These are phyloP conservation scores for Rhododendron griersonianum DNA, from an alignment of 148 eudicot genomes.

Conservation along the genomic window DNA sequence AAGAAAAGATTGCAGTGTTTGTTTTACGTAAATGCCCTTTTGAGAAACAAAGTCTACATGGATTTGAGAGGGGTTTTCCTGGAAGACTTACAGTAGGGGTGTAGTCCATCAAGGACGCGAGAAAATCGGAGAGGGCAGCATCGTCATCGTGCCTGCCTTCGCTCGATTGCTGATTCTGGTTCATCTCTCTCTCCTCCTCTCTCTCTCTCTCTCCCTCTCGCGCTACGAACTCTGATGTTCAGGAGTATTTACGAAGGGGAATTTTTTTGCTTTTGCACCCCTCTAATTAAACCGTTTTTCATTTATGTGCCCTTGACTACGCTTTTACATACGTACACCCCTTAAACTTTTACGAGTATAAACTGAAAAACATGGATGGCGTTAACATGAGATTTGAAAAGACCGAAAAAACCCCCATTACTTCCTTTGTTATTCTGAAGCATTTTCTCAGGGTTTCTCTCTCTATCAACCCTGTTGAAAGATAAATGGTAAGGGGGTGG, in stretches of 20 bases:
- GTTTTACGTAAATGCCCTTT: not conserved
- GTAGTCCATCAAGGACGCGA: constrained; percentile 79
- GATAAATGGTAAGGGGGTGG: not conserved
- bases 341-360: not conserved
- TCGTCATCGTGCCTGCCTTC: constrained; percentile 68
- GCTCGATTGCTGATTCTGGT: constrained; percentile 36
- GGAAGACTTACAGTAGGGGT: constrained; percentile 56
- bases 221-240: not conserved
- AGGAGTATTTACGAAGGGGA: not conserved
- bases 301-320: not conserved
- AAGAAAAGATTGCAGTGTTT: not conserved
- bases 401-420: not conserved
- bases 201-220: not conserved
- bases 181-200: constrained; percentile 29
- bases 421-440: not conserved
- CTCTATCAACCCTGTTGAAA: not conserved
- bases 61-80: not conserved
- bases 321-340: not conserved
- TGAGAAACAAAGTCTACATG: not conserved
- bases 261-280: not conserved
- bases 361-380: not conserved
- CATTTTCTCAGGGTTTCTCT: not conserved
- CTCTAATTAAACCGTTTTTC: not conserved
- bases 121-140: constrained; percentile 64
- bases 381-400: not conserved